Base-by-base conservation (phyloP, 208 protist genomes). In the Leishmania martiniquensis region DNA sequence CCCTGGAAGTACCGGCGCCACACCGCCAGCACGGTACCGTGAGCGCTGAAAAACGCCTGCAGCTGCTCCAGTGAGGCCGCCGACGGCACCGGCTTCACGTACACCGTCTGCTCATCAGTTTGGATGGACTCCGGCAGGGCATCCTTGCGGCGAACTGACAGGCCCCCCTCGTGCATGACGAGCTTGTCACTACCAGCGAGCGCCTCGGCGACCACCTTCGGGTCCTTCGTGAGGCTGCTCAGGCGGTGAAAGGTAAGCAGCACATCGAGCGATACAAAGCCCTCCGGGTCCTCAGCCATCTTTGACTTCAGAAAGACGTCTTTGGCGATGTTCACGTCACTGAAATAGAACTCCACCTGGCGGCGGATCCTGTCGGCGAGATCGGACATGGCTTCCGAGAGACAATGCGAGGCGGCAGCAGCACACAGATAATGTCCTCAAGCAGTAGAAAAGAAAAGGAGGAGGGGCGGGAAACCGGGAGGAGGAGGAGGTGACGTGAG, bases 331-430 rank as follows among this genome's bases (percentile, higher is more conserved):
- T 98, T 98, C n/a, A 95, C 92, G 78, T 98, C 92, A 77, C 93
- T 93, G 87, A 98, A 98, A 86, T 98, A 98, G 85, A 96, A 98
- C 86, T 96, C 92, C 72, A 98, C 91, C 83, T 97, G 95, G 13
- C 82, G 73, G 67, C 87, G 83, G 60, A 98, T 85, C 81, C 91
- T 90, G 17, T 77, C 75, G 37, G 85, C 81, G 45, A 80, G 52
- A n/a, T 80, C 77, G 47, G 83, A 78, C 86, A 89, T 89, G 25
- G 13, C 69, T 32, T 37, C 12, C 17, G 9, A 68, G 12, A 42
- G 9, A 25, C 5, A 5, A 49, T 3, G 62, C 17, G 62, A 57
- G 55, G 62, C 3, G n/a, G 55, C 17, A 29, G 44, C 4, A 45
- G 62, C 20, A 4, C 34, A 44, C 22, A 34, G n/a, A 54, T 22